Percentiles rank a stretch among this genome's conserved stretches.
Evolutionary conservation across 2,329 filamentous ascomycete species (phyloP).

Genomic region (Cladosporium velox): DNA sequence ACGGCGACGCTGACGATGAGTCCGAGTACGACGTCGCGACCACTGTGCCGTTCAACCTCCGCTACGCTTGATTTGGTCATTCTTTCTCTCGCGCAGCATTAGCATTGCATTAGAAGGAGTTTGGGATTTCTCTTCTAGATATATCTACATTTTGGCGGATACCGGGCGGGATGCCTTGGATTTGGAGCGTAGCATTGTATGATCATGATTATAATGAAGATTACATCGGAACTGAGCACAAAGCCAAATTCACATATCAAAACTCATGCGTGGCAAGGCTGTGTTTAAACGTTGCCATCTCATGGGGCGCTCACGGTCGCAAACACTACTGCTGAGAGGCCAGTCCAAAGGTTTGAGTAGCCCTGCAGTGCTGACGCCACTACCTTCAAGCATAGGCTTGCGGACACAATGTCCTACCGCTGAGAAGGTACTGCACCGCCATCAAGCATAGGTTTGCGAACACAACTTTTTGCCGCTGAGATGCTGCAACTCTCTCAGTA

Average conservation of each 20-base stretch:
- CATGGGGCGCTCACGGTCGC: too few relatives aligned
- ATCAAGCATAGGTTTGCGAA: too few relatives aligned
- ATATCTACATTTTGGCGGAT: background rate
- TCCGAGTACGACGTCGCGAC: constrained; percentile 32
- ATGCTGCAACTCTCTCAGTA: too few relatives aligned
- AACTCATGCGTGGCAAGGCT: too few relatives aligned
- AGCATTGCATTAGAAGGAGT: background rate
- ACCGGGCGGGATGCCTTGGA: background rate
- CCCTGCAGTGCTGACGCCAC: too few relatives aligned
- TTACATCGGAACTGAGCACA: background rate
- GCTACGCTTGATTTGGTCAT: constrained; percentile 16
- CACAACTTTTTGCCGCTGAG: too few relatives aligned
- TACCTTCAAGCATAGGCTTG: too few relatives aligned
- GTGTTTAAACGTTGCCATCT: too few relatives aligned
- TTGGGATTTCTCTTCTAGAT: background rate
- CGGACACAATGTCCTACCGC: too few relatives aligned
- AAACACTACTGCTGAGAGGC: too few relatives aligned
- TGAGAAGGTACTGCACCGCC: too few relatives aligned
- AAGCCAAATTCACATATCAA: background rate
- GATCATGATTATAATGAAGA: background rate
- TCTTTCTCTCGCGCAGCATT: background rate
- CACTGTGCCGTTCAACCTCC: constrained; percentile 30
- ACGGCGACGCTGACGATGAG: constrained; percentile 30
- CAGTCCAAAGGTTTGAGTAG: too few relatives aligned
- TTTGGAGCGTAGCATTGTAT: background rate